Evolutionary conservation across 2,329 filamentous ascomycete genomes (phyloP).

Genomic region (Claviceps pazoutovae): DNA sequence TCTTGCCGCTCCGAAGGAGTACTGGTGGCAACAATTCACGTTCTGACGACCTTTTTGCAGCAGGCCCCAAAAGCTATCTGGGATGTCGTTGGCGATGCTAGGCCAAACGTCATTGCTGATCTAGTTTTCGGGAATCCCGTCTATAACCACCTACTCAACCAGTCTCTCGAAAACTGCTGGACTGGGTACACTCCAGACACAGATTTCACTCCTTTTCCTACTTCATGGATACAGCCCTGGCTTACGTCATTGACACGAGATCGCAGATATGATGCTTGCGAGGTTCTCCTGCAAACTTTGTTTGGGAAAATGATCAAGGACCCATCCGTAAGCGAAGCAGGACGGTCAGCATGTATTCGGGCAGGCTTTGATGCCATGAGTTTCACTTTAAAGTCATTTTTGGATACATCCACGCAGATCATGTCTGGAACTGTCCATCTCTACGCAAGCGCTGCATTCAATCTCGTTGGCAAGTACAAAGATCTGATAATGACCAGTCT

Average conservation of each 20-base stretch:
- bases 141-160: conserved; percentile 45
- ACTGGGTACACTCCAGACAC: conserved; percentile 25
- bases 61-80: conserved; percentile 73
- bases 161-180: conserved; percentile 38
- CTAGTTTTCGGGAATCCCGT: conserved; percentile 63
- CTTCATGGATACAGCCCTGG: conserved; percentile 68
- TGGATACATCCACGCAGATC: conserved; percentile 29
- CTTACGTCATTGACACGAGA: conserved; percentile 62
- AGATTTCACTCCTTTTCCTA: conserved; percentile 46
- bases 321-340: conserved; percentile 37
- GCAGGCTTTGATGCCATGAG: conserved; percentile 49
- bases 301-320: conserved; percentile 50
- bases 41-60: conserved; percentile 56
- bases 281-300: conserved; percentile 63
- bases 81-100: conserved; percentile 73
- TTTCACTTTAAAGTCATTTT: conserved; percentile 42
- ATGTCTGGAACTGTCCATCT: conserved; percentile 41
- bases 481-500: conserved; percentile 37
- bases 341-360: conserved; percentile 46
- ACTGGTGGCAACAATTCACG: conserved; percentile 54
- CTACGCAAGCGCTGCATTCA: conserved; percentile 51
- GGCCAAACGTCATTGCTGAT: conserved; percentile 69
- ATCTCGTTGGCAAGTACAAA: conserved; percentile 49
- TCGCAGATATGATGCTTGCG: conserved; percentile 66
- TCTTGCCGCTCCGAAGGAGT: conserved; percentile 38